Base-by-base conservation (phyloP, 176 grass and related monocot species). In the Panicum miliaceum region DNA sequence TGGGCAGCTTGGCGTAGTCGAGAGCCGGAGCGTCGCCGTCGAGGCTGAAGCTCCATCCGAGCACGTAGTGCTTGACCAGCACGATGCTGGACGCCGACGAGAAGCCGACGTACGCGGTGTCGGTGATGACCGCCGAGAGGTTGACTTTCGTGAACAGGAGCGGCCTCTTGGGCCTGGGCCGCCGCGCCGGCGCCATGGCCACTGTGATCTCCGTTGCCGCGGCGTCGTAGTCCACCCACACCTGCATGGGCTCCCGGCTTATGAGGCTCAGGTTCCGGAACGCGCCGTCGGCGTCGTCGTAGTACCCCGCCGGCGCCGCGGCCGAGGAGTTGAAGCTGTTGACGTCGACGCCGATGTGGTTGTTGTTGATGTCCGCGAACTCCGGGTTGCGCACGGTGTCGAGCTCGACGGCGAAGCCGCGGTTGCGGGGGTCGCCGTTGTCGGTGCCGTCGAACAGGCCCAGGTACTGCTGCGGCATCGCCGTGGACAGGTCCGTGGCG, bases 71-170 rank as follows among this genome's bases (percentile, higher is more conserved):
- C 71, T 47, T 89, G 43, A 84, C 84, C 4, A 89, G 35, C 62
- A 89, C 88, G 71, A 82, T 57, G 88, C 88, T 89, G 54, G 88
- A 89, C 45, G 83, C 83, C 54, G 83, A 89, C 64, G 88, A 77
- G 78, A 89, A 89, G 1, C 83, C 77, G 53, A 85, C 77, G 82
- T 85, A 71, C 42, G 77, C 88, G 13, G 54, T 53, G 52, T 76
- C 77, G 18, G 77, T 13, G 77, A 85, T 7, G 52, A 85, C 71
- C 32, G n/a, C 22, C 4, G 83, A 86, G 34, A 89, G 82, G 63
- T 82, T 48, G 71, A 81, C 14, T 8, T 4, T 54, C 1, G 54
- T 16, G 23, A 71, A 64, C 2, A 85, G 11, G 77, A 85, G 83
- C 43, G 88, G 78, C 45, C 14, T 63, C 54, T 0, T 76, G 4